phyloP scores from a whole-genome alignment of 1,139 yeast species.

The Yamadazyma sp. region DNA sequence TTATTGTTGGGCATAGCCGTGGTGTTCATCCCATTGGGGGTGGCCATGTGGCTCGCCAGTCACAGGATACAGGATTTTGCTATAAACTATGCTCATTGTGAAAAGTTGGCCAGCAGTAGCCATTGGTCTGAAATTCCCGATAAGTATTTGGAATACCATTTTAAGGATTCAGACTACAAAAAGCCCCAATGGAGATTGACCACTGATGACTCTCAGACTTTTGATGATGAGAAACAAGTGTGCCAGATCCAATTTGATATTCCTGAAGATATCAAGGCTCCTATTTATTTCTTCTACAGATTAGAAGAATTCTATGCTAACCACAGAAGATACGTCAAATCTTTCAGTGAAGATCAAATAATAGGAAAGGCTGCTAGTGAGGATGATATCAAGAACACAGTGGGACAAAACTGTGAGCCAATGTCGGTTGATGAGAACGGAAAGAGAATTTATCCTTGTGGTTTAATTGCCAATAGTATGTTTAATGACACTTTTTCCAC shows the following conservation, averaged over 20 bases:
- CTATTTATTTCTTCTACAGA: slow-evolving; percentile 78
- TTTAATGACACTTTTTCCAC: slow-evolving; percentile 67
- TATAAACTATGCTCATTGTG: slow-evolving; percentile 82
- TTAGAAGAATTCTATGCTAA: slow-evolving; percentile 85
- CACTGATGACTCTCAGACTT: slow-evolving; percentile 48
- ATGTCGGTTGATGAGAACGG: slow-evolving; percentile 56
- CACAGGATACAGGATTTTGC: slow-evolving; percentile 71
- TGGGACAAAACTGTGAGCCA: slow-evolving; percentile 89
- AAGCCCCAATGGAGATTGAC: slow-evolving; percentile 57
- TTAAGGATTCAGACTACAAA: slow-evolving; percentile 31
- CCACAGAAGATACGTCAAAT: slow-evolving; percentile 90
- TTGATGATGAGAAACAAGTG: slow-evolving; percentile 58
- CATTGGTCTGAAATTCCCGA: slow-evolving; percentile 62
- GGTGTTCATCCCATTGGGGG: slow-evolving; percentile 90
- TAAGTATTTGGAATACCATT: slow-evolving; percentile 52
- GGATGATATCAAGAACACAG: slow-evolving; percentile 57
- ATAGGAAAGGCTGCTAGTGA: slow-evolving; percentile 69
- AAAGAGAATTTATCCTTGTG: slow-evolving; percentile 69
- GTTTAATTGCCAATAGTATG: slow-evolving; percentile 72
- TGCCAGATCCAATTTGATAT: slow-evolving; percentile 78
- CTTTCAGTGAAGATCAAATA: slow-evolving; percentile 87
- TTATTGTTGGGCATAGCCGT: slow-evolving; percentile 71
- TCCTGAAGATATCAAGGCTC: slow-evolving; percentile 73
- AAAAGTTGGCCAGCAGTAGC: slow-evolving; percentile 51
- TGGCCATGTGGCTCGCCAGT: slow-evolving; percentile 84